A percentile compares a stretch with the other conserved stretches of the same genome.
Evolutionary conservation across 805 yeast species (phyloP).

Genomic region (Kazachstania bromeliacearum): DNA sequence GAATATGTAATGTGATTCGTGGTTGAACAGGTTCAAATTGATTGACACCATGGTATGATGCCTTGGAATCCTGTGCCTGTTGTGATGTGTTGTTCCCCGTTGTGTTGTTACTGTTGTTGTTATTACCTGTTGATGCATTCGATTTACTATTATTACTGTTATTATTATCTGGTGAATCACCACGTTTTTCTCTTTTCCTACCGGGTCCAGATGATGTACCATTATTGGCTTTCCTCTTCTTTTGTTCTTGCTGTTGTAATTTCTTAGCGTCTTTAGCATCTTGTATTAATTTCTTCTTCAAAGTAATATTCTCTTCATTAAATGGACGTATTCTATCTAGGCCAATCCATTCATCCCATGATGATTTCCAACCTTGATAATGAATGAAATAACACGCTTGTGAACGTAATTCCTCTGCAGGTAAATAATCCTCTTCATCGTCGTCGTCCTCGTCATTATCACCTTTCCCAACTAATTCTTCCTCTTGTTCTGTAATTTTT

Average conservation of each 20-base stretch:
- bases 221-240: slow-evolving; percentile 2
- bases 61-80: not conserved
- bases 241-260: slow-evolving; percentile 28
- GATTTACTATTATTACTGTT: not conserved
- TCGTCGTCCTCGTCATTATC: slow-evolving; percentile 8
- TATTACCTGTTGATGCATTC: not conserved
- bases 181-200: not conserved
- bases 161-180: not conserved
- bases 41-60: not conserved
- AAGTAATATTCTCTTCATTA: slow-evolving; percentile 56
- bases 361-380: slow-evolving; percentile 89
- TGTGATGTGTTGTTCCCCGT: not conserved
- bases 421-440: slow-evolving; percentile 5
- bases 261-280: slow-evolving; percentile 32
- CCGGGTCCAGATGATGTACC: no score
- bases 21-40: slow-evolving; percentile 6
- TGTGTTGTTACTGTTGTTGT: not conserved
- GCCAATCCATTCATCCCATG: slow-evolving; percentile 96
- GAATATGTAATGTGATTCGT: slow-evolving; percentile 47
- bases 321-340: slow-evolving; percentile 55
- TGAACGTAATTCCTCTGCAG: slow-evolving; percentile 21
- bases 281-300: slow-evolving; percentile 51
- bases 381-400: slow-evolving; percentile 58
- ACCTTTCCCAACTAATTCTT: not conserved
- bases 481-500: not conserved